Evolutionary conservation across 2,329 filamentous ascomycete genomes (phyloP).

Genomic region (Aspergillus texensis): DNA sequence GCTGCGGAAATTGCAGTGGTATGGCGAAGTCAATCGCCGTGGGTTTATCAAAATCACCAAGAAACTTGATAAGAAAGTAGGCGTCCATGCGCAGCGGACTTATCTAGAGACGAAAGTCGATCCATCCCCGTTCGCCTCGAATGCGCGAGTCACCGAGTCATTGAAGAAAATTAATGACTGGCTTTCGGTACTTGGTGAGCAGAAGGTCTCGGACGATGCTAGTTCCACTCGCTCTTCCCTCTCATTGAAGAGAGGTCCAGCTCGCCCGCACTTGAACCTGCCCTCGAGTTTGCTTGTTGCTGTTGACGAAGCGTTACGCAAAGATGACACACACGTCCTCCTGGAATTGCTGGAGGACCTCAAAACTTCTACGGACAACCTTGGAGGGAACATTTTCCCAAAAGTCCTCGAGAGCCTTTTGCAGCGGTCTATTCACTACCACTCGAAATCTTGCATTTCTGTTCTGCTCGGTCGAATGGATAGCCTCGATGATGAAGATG

Average conservation of each 20-base stretch:
- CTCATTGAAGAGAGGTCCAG: constrained; percentile 75
- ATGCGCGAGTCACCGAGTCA: constrained; percentile 58
- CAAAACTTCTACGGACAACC: constrained; percentile 56
- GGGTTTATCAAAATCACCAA: constrained; percentile 99
- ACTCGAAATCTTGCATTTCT: constrained; percentile 70
- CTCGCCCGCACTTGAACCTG: constrained; percentile 75
- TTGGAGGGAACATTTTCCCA: constrained; percentile 69
- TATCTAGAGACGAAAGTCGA: constrained; percentile 93
- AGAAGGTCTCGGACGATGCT: constrained; percentile 74
- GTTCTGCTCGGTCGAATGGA: constrained; percentile 69
- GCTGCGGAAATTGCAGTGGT: constrained; percentile 92
- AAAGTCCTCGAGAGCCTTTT: constrained; percentile 52
- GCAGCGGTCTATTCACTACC: constrained; percentile 67
- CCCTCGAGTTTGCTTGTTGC: constrained; percentile 55
- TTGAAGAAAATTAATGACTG: constrained; percentile 82
- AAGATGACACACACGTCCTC: constrained; percentile 44
- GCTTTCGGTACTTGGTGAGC: constrained; percentile 79
- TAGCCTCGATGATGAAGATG: constrained; percentile 80
- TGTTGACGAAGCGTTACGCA: constrained; percentile 44
- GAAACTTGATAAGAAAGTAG: constrained; percentile 95
- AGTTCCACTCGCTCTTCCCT: constrained; percentile 68
- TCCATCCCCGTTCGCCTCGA: constrained; percentile 82
- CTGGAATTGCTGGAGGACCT: constrained; percentile 60
- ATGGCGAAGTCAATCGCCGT: constrained; percentile 91
- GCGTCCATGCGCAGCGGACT: constrained; percentile 74